Base-by-base conservation (phyloP, 768 basidiomycete genomes). In the Collybia nuda region DNA sequence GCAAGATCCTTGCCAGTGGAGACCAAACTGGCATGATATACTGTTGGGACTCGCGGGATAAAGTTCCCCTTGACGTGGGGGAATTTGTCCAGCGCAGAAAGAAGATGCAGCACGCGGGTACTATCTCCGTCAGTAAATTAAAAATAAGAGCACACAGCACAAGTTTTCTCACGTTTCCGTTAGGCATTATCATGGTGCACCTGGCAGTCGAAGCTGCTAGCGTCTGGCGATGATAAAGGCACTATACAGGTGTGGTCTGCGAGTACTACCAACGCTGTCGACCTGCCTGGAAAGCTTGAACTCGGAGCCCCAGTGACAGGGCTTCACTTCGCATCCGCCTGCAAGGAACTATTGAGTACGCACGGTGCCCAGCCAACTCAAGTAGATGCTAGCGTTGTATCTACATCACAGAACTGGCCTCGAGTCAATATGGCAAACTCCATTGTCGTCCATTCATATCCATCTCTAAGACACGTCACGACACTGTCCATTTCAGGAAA, bases 151-250 rank as follows among this genome's bases (percentile, higher is more conserved):
- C 46, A 9, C 19, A 29, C 21, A 21, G 29, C 35, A 44, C 21
- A 24, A 50, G n/a, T 19, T 29, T 29, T 7, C 18, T 39, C 7
- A 39, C 26, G 1, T 21, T 36, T 17, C 23, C 17, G 50, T 12
- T 55, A 90, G 90, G 90, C 93, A 0, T 69, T 95, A 46, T 86
- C 90, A 1, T 96, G 93, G 85, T 92, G 87, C 54, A 90, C 93
- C 0, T 95, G 93, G 93, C 84, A 90, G 61, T 77, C 84, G 0
- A 84, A 84, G 15, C 71, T 92, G 2, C 79, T 95, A 39, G 90
- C 90, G 0, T 81, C 87, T 0, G 93, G 92, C 0, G 92, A 86
- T 37, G 72, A 76, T 2, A 73, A 76, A 11, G 79, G 80, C 21
- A 73, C 74, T 1, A 67, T 83, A 49, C 78, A 77, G 17, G 64